A percentile compares a stretch with the other conserved stretches of the same genome.
Evolutionary conservation across 2,329 filamentous ascomycete genomes (phyloP).

Genomic region (Amphichorda felina): DNA sequence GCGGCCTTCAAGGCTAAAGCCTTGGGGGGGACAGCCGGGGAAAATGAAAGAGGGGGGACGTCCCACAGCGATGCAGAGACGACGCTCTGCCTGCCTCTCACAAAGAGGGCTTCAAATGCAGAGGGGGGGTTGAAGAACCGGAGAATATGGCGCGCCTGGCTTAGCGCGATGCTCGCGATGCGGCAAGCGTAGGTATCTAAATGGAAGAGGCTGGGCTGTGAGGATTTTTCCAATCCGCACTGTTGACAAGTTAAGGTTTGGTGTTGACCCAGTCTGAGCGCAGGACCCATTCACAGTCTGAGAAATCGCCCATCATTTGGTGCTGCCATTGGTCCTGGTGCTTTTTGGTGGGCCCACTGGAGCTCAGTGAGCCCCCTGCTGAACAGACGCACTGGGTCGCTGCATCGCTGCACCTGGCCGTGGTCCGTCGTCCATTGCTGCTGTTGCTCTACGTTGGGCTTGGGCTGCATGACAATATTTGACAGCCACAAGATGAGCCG

Average conservation of each 20-base stretch:
- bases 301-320: background rate
- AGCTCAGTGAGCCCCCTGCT: too few relatives aligned
- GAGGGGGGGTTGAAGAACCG: too few relatives aligned
- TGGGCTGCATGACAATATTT: too few relatives aligned
- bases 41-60: background rate
- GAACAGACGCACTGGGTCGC: too few relatives aligned
- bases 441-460: too few relatives aligned
- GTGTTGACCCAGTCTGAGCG: slow-evolving; percentile 24
- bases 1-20: slow-evolving; percentile 4
- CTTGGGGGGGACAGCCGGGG: slow-evolving; percentile 11
- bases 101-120: background rate
- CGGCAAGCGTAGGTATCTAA: background rate
- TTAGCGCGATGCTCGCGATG: background rate
- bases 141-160: background rate
- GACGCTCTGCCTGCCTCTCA: background rate
- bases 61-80: slow-evolving; percentile 2
- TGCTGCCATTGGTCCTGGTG: background rate
- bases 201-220: slow-evolving; percentile 19
- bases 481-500: too few relatives aligned
- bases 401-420: too few relatives aligned
- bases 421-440: too few relatives aligned
- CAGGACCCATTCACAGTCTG: slow-evolving; percentile 15
- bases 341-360: background rate
- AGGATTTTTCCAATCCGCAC: slow-evolving; percentile 30
- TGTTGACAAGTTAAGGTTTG: slow-evolving; percentile 26